Evolutionary conservation across 1,284 basidiomycete genomes (phyloP).

Genomic region (Cryptococcus wingfieldii): DNA sequence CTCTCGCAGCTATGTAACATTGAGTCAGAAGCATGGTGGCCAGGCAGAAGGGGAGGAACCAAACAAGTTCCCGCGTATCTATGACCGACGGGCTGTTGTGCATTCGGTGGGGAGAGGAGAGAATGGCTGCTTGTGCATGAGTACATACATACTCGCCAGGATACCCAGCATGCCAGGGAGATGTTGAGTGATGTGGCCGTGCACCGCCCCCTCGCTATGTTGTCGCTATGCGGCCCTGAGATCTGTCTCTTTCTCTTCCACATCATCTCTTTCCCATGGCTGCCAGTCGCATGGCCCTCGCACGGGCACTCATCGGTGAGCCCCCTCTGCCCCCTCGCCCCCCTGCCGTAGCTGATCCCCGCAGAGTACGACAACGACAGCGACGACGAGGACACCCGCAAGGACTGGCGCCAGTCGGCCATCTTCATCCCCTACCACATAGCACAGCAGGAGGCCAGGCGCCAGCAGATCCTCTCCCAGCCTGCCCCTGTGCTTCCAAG

Average conservation of each 20-base stretch:
- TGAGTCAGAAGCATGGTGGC: too few relatives aligned
- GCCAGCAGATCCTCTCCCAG: slow-evolving; percentile 12
- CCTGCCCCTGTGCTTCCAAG: slow-evolving; percentile 13
- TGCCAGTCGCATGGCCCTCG: too few relatives aligned
- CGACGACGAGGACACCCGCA: slow-evolving; percentile 15
- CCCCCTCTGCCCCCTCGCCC: not conserved
- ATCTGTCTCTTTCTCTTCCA: not conserved
- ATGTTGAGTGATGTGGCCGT: not conserved
- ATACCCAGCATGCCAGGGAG: too few relatives aligned
- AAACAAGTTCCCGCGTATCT: too few relatives aligned
- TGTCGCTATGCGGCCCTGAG: too few relatives aligned
- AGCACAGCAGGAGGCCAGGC: slow-evolving; percentile 6
- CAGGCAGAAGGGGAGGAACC: too few relatives aligned
- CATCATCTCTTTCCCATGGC: not conserved
- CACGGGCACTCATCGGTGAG: too few relatives aligned
- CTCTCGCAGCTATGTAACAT: not conserved
- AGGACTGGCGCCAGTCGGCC: slow-evolving; percentile 30
- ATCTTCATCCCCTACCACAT: slow-evolving; percentile 33
- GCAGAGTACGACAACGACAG: slow-evolving; percentile 47
- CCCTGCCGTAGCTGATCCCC: not conserved
- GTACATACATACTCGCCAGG: too few relatives aligned
- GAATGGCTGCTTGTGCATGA: too few relatives aligned
- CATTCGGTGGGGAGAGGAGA: too few relatives aligned
- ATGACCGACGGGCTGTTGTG: too few relatives aligned
- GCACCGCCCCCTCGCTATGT: too few relatives aligned